phyloP scores from a whole-genome alignment of 2,329 filamentous ascomycete genomes.

The Whalleya microplaca region DNA sequence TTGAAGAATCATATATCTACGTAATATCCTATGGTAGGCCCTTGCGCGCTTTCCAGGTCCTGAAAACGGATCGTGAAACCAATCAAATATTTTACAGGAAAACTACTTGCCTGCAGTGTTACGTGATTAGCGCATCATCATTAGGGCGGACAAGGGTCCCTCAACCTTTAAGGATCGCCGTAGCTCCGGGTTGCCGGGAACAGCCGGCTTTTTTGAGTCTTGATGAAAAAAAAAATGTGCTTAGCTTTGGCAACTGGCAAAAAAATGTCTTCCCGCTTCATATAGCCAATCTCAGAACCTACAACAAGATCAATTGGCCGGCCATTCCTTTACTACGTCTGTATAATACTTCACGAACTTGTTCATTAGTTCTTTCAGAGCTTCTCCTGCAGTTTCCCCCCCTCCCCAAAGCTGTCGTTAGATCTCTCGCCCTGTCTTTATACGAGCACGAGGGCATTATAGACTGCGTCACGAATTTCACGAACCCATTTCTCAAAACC shows the following conservation, averaged over 20 bases:
- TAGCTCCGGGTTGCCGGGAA: conserved; percentile 36
- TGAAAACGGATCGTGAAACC: conserved; percentile 6
- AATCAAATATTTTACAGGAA: conserved; percentile 15
- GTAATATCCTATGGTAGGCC: not conserved
- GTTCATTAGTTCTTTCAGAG: conserved; percentile 28
- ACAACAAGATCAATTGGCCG: conserved; percentile 28
- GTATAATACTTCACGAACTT: conserved; percentile 35
- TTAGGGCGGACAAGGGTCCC: conserved; percentile 21
- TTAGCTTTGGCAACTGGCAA: conserved; percentile 19
- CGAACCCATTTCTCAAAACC: conserved; percentile 8
- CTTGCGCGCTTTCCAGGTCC: conserved; percentile 15
- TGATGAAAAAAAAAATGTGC: conserved; percentile 20
- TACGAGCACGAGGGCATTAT: conserved; percentile 25
- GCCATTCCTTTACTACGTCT: conserved; percentile 31
- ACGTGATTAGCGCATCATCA: conserved; percentile 27
- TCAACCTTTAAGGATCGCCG: conserved; percentile 23
- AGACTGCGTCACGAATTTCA: conserved; percentile 20
- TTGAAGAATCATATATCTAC: too few relatives aligned
- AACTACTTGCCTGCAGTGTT: conserved; percentile 21
- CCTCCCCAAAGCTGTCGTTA: conserved; percentile 23
- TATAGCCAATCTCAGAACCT: conserved; percentile 9
- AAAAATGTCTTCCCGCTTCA: conserved; percentile 16
- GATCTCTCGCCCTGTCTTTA: conserved; percentile 26
- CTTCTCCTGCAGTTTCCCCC: conserved; percentile 18
- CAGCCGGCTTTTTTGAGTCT: conserved; percentile 31